Percentiles rank a stretch among this genome's conserved stretches.
These are phyloP conservation scores for Rhizopogon sp. DNA, from an alignment of 768 basidiomycete genomes.

Conservation along the genomic window DNA sequence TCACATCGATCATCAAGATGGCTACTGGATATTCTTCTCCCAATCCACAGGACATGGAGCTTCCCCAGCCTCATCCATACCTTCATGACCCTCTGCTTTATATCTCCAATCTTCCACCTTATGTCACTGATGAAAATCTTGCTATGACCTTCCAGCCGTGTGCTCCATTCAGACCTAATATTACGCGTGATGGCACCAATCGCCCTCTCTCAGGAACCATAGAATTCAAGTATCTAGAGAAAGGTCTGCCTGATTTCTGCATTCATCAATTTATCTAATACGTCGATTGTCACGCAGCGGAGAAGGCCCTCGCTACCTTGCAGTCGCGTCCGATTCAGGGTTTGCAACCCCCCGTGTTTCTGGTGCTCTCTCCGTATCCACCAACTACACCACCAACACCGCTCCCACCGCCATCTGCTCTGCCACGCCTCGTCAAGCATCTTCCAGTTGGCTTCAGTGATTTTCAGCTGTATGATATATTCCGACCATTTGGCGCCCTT, in stretches of 20 bases:
- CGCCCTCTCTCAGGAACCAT: slow-evolving; percentile 64
- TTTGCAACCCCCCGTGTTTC: slow-evolving; percentile 48
- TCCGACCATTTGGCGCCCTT: slow-evolving; percentile 79
- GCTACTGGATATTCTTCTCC: slow-evolving; percentile 31
- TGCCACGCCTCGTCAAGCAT: slow-evolving; percentile 80
- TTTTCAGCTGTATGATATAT: slow-evolving; percentile 76
- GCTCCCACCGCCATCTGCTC: slow-evolving; percentile 70
- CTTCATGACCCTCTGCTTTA: slow-evolving; percentile 80
- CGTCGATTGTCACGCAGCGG: slow-evolving; percentile 44
- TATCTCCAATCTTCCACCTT: slow-evolving; percentile 72
- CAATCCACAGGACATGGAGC: slow-evolving; percentile 25
- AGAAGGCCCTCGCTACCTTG: slow-evolving; percentile 83
- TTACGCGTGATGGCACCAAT: slow-evolving; percentile 53
- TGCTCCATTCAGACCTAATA: slow-evolving; percentile 78
- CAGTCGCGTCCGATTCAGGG: slow-evolving; percentile 70
- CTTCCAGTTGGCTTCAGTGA: slow-evolving; percentile 68
- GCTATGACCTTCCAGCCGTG: slow-evolving; percentile 70
- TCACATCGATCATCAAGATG: slow-evolving; percentile 28
- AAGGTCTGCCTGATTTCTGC: slow-evolving; percentile 47
- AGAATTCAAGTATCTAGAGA: slow-evolving; percentile 79
- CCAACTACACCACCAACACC: slow-evolving; percentile 72
- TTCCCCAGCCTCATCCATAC: slow-evolving; percentile 63
- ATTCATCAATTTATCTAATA: slow-evolving; percentile 4
- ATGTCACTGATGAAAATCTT: slow-evolving; percentile 71
- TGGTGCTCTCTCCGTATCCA: slow-evolving; percentile 80